These are phyloP conservation scores for Fusarium sp. DNA, from an alignment of 2,329 filamentous ascomycete species.

Conservation along the genomic window DNA sequence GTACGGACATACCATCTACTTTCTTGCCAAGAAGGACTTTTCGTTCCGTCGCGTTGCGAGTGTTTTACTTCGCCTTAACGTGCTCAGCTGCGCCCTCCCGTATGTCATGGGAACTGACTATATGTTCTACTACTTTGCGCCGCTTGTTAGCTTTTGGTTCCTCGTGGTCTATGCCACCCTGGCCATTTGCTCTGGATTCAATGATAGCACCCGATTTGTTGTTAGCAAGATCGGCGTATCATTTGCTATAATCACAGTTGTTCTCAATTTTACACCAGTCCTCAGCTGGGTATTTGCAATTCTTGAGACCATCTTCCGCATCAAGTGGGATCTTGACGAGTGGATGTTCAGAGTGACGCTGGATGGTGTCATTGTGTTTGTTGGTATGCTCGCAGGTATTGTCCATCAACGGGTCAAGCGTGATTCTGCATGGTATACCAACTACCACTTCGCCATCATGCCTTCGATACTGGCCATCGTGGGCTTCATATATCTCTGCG, in stretches of 20 bases:
- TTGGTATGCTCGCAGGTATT: slow-evolving; percentile 64
- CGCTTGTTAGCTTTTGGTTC: slow-evolving; percentile 73
- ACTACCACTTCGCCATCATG: slow-evolving; percentile 40
- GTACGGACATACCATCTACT: slow-evolving; percentile 72
- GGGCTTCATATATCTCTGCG: slow-evolving; percentile 48
- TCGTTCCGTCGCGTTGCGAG: slow-evolving; percentile 65
- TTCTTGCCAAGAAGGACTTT: slow-evolving; percentile 69
- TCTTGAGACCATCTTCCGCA: slow-evolving; percentile 59
- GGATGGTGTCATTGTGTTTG: slow-evolving; percentile 68
- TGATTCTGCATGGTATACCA: slow-evolving; percentile 36
- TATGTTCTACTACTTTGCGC: slow-evolving; percentile 68
- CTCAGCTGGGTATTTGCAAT: slow-evolving; percentile 45
- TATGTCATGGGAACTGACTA: slow-evolving; percentile 69
- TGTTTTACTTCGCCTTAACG: slow-evolving; percentile 70
- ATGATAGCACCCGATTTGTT: slow-evolving; percentile 59
- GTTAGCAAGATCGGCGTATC: slow-evolving; percentile 61
- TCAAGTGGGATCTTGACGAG: slow-evolving; percentile 63
- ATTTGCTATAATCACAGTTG: slow-evolving; percentile 57
- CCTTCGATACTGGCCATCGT: slow-evolving; percentile 47
- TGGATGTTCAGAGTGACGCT: slow-evolving; percentile 65
- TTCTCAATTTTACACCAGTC: slow-evolving; percentile 34
- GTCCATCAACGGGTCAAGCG: slow-evolving; percentile 42
- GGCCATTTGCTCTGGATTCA: slow-evolving; percentile 56
- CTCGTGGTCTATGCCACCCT: slow-evolving; percentile 68
- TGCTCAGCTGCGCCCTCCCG: slow-evolving; percentile 65